Base-by-base conservation (phyloP, 169 alveolate species). In the Cryptosporidium bovis region DNA sequence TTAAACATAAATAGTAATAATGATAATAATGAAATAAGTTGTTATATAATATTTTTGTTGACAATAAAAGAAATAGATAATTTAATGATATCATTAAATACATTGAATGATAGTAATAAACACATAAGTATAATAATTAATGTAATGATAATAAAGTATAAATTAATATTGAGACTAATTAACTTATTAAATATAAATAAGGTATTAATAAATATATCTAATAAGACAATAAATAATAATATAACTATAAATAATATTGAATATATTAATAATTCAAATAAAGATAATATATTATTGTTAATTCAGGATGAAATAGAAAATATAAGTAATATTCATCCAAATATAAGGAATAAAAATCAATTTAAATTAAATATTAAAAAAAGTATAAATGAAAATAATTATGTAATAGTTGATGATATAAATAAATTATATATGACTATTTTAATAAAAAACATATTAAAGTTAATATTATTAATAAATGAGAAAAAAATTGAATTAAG, bases 241-340 rank as follows among this genome's bases (percentile, higher is more conserved):
- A n/a, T 13, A 24, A 24, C 7, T 13, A 62, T 27, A 33, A 27
- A 24, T 27, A 62, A 27, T 62, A 62, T 20, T 62, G 24, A 20
- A 27, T 24, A 62, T 33, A 62, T 62, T 0, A 62, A 27, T 20
- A 20, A 62, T 33, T 24, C 33, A 20, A 62, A 24, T 20, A 29
- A 62, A 62, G 24, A 62, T 66, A 87, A 4, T 82, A 82, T 83
- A 82, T 90, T 67, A 65, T 87, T 16, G 66, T 83, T 24, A 68
- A 44, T 31, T 56, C 82, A 67, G 82, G 53, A 82, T 82, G 60
- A 29, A 71, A 71, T 83, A 3, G 93, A 90, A 48, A 83, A 90
- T 56, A 82, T 66, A 55, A 77, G 90, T 34, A 64, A 66, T 53
- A 82, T n/a, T 66, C 71, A 16, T 82, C 90, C 71, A 53, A 68